phyloP scores from a whole-genome alignment of 495 filamentous ascomycete species.

The Podospora fimiseda region DNA sequence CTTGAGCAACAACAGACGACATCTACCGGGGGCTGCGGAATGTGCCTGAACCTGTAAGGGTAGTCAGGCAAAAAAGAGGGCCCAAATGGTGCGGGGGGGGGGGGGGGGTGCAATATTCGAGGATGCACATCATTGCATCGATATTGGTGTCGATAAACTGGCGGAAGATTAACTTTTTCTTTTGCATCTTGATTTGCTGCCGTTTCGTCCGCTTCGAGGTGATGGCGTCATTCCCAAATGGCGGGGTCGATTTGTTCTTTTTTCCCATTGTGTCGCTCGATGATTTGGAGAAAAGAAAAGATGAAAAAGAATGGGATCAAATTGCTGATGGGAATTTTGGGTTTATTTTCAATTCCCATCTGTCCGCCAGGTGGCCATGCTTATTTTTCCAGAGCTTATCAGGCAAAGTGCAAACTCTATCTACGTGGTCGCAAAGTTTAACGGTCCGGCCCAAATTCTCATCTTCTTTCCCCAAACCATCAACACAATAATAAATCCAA shows the following conservation, averaged over 20 bases:
- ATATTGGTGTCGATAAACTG: background rate
- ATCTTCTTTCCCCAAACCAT: constrained; percentile 40
- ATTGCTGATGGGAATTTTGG: too few relatives aligned
- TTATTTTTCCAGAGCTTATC: too few relatives aligned
- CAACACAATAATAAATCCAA: constrained; percentile 37
- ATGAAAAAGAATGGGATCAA: too few relatives aligned
- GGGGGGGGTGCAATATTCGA: background rate
- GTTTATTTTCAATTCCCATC: too few relatives aligned
- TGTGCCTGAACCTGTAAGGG: constrained; percentile 45
- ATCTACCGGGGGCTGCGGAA: constrained; percentile 32
- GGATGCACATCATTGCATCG: background rate
- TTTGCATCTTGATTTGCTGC: constrained; percentile 36
- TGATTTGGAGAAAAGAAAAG: too few relatives aligned
- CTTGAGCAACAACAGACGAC: constrained; percentile 47
- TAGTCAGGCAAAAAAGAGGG: too few relatives aligned
- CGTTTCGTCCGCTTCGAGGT: constrained; percentile 47
- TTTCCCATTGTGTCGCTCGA: too few relatives aligned
- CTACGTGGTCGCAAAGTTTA: constrained; percentile 20
- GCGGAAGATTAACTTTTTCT: constrained; percentile 16
- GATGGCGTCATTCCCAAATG: too few relatives aligned
- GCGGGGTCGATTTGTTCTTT: too few relatives aligned
- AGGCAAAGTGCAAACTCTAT: too few relatives aligned
- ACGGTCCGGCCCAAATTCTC: constrained; percentile 26
- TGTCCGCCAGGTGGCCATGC: too few relatives aligned
- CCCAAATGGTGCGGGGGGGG: background rate